Base-by-base conservation (phyloP, 2,329 filamentous ascomycete species). In the Daldinia eschscholtzii region DNA sequence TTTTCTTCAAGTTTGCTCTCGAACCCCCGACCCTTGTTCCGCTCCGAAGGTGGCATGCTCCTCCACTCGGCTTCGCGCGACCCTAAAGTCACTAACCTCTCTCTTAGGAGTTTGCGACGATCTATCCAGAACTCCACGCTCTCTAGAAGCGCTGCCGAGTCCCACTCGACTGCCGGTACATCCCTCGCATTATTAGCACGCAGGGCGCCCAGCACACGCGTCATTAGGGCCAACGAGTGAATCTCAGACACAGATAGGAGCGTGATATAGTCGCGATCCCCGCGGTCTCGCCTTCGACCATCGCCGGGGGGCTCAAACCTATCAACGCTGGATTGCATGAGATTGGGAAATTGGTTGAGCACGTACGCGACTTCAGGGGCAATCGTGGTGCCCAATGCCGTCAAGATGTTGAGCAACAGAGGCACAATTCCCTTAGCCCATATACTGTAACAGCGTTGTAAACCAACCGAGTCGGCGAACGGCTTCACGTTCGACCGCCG, bases 341-440 rank as follows among this genome's bases (percentile, higher is more conserved):
- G 90, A 53, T 89, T 87, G 10, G 93, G 91, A 79, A 97, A 99
- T 77, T 94, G 92, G 76, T 97, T 97, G 30, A 99, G 85, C 77
- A 98, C 97, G 65, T 91, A 90, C 0, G 92, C 88, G 5, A 98
- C 89, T 79, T 99, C 96, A 0, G 91, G 89, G 0, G 94, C 94
- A 53, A 97, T 89, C 1, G 93, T 92, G 0, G 90, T 87, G 10
- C 94, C 93, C 18, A 99, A 89, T 10, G 92, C 89, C 66, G 91
- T 89, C 20, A 99, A 87, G 30, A 99, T 85, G 79, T 98, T 98
- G 50, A 99, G 86, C 67, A 95, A 91, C 18, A 99, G 83, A 0
- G 96, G 96, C 3, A 99, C 84, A 64, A 98, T 87, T 1, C 93
- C 96, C 72, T 93, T 92, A 20, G 90, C 89, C 96, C 96, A 99